These are phyloP conservation scores for Coemansia sp. DNA, from an alignment of 192 early-diverging fungal genomes.

Conservation along the genomic window DNA sequence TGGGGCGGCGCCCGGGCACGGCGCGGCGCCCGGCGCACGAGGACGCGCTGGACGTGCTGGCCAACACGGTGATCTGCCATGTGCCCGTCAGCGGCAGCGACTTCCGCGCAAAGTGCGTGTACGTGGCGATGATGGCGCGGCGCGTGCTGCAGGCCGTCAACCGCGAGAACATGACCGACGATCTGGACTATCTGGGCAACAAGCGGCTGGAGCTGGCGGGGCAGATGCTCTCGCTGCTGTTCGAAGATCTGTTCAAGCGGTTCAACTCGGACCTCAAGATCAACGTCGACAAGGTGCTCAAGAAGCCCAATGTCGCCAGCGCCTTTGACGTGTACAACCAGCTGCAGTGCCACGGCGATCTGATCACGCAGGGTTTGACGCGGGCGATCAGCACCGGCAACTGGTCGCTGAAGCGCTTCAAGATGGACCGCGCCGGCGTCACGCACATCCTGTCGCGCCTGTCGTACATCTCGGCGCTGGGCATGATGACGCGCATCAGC, in stretches of 20 bases:
- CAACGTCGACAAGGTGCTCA: slow-evolving; percentile 69
- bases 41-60: slow-evolving; percentile 89
- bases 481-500: slow-evolving; percentile 97
- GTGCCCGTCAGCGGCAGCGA: slow-evolving; percentile 89
- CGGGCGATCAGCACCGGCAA: slow-evolving; percentile 97
- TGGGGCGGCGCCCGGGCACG: slow-evolving; percentile 72
- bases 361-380: slow-evolving; percentile 91
- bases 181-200: slow-evolving; percentile 99
- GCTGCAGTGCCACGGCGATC: slow-evolving; percentile 93
- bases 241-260: slow-evolving; percentile 95
- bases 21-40: slow-evolving; percentile 78
- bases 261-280: slow-evolving; percentile 89
- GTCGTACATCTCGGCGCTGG: slow-evolving; percentile 92
- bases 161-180: slow-evolving; percentile 89
- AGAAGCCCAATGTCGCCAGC: slow-evolving; percentile 90
- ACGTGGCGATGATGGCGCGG: slow-evolving; percentile 99
- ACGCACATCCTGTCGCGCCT: slow-evolving; percentile 94
- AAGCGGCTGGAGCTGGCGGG: slow-evolving; percentile 99
- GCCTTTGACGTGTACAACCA: slow-evolving; percentile 96
- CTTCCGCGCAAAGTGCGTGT: slow-evolving; percentile 94
- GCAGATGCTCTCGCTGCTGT: slow-evolving; percentile 86
- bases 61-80: slow-evolving; percentile 86
- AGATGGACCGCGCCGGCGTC: slow-evolving; percentile 98
- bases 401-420: slow-evolving; percentile 99
- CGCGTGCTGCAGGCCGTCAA: slow-evolving; percentile 83